Evolutionary conservation across 768 basidiomycete genomes (phyloP).

Genomic region (Collybiopsis luxurians): DNA sequence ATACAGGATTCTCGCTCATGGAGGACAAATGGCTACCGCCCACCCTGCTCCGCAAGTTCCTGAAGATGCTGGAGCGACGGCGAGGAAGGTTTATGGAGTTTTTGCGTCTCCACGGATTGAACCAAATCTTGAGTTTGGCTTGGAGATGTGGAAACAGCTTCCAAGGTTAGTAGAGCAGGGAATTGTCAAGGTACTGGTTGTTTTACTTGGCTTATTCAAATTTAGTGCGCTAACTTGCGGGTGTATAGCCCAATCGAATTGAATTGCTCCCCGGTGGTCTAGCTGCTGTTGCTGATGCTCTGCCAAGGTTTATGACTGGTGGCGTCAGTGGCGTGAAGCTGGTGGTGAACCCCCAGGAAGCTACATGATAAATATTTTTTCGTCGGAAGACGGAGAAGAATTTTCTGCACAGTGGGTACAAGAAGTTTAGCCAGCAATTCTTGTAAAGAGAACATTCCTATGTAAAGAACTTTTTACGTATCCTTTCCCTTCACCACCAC

Average conservation of each 20-base stretch:
- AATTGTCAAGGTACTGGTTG: conserved; percentile 1
- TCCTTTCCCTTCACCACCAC: no score
- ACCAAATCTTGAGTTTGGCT: not conserved
- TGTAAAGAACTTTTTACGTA: no score
- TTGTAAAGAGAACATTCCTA: no score
- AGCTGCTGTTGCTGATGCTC: not conserved
- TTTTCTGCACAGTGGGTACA: no score
- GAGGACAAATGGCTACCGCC: conserved; percentile 5
- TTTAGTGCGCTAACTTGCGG: not conserved
- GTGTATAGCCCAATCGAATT: not conserved
- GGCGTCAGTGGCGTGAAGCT: conserved; percentile 4
- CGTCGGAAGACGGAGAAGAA: no score
- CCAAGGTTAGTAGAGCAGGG: not conserved
- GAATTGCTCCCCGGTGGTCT: conserved; percentile 3
- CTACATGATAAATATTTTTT: no score
- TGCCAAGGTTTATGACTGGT: not conserved
- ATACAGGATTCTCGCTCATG: not conserved
- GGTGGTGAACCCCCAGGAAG: not conserved
- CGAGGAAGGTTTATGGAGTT: not conserved
- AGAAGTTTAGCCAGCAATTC: no score
- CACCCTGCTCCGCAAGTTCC: not conserved
- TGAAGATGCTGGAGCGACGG: not conserved
- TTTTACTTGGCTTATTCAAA: not conserved
- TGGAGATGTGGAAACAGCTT: not conserved
- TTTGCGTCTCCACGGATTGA: not conserved